A percentile compares a stretch with the other conserved stretches of the same genome.
Evolutionary conservation across 2,329 filamentous ascomycete genomes (phyloP).

Genomic region (Bertia moriformis): DNA sequence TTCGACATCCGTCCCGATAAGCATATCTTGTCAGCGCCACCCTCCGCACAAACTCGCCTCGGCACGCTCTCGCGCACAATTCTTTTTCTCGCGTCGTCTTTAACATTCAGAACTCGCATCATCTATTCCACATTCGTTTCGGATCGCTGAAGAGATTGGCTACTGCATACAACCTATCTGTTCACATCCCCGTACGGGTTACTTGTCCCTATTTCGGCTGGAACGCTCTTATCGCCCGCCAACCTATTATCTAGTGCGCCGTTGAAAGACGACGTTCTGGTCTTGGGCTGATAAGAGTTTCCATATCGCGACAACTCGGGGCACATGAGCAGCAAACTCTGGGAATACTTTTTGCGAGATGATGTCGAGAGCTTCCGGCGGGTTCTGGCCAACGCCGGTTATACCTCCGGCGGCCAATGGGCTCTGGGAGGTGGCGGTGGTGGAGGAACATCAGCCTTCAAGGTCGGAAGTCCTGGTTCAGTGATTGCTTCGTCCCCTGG

Average conservation of each 20-base stretch:
- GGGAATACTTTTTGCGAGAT: neutral
- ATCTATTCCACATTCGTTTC: no score
- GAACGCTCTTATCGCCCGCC: slow-evolving; percentile 1
- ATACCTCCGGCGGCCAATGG: neutral
- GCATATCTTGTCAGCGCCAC: no score
- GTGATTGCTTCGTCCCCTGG: neutral
- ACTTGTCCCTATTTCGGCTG: no score
- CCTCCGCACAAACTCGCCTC: no score
- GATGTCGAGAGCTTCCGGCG: slow-evolving; percentile 1
- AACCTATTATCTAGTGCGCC: neutral
- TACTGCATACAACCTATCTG: no score
- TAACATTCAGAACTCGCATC: no score
- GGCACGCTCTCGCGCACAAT: no score
- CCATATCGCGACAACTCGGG: neutral
- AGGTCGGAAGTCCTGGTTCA: neutral
- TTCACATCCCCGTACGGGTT: no score
- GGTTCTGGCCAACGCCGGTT: neutral
- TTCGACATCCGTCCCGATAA: no score
- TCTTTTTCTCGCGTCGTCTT: no score
- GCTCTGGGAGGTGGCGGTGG: neutral
- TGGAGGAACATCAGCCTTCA: neutral
- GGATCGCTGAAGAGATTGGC: no score
- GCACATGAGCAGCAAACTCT: slow-evolving; percentile 1
- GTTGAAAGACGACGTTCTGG: neutral
- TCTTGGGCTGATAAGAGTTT: neutral